phyloP scores from a whole-genome alignment of 1,284 basidiomycete genomes.

The Boletus semigastroideus region DNA sequence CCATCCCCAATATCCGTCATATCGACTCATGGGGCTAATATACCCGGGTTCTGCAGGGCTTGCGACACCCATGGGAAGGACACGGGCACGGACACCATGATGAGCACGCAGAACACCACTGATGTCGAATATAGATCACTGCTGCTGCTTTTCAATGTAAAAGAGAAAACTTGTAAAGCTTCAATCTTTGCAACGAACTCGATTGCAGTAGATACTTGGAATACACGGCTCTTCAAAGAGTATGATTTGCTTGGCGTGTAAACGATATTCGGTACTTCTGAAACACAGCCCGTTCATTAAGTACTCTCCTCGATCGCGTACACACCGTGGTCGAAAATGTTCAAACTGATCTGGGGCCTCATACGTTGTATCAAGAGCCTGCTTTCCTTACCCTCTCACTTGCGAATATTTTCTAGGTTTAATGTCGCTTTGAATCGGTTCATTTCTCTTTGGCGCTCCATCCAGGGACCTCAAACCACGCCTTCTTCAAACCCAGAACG shows the following conservation, averaged over 20 bases:
- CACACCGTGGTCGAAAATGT: not conserved
- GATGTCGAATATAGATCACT: constrained; percentile 19
- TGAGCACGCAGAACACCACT: constrained; percentile 26
- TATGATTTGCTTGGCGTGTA: no score
- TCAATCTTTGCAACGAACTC: no score
- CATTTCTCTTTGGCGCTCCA: not conserved
- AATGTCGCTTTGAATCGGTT: not conserved
- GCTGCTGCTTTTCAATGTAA: constrained; percentile 12
- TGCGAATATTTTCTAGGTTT: not conserved
- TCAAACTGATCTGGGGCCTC: not conserved
- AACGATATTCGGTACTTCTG: no score
- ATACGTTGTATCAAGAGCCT: not conserved
- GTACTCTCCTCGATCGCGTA: no score
- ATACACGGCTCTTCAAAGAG: no score
- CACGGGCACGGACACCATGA: constrained; percentile 43
- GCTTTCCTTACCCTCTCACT: not conserved
- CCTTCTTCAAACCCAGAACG: no score
- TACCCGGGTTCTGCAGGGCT: constrained; percentile 41
- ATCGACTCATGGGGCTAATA: not conserved
- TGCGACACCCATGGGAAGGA: constrained; percentile 54
- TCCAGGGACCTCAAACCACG: not conserved
- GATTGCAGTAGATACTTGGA: no score
- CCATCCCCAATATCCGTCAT: not conserved
- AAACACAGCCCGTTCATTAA: no score
- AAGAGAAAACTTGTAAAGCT: not conserved